phyloP scores from a whole-genome alignment of 805 yeast species.

The Metschnikowia koreensis region DNA sequence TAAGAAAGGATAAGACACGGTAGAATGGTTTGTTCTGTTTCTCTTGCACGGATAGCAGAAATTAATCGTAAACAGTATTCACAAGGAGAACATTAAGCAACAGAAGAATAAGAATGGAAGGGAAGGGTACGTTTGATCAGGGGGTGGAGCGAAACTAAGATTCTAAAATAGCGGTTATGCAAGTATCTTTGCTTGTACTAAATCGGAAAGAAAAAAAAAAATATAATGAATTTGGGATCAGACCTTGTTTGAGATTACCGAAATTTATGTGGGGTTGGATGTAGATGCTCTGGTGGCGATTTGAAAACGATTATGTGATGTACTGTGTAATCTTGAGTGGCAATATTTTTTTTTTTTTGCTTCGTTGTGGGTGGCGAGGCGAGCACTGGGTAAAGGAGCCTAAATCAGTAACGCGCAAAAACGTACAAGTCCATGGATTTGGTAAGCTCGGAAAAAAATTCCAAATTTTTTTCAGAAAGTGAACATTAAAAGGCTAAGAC shows the following conservation, averaged over 20 bases:
- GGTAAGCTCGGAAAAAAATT: background rate
- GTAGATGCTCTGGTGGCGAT: background rate
- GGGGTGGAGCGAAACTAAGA: background rate
- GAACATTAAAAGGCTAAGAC: too few relatives aligned
- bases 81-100: slow-evolving; percentile 6
- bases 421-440: background rate
- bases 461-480: background rate
- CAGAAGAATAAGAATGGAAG: background rate
- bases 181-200: background rate
- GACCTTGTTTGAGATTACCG: too few relatives aligned
- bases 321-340: slow-evolving; percentile 1
- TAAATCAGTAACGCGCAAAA: background rate
- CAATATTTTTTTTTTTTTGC: slow-evolving; percentile 3
- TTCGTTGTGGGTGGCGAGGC: slow-evolving; percentile 7
- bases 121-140: background rate
- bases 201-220: background rate
- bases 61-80: background rate
- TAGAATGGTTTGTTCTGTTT: background rate
- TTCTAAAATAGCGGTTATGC: background rate
- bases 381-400: slow-evolving; percentile 2
- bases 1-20: background rate
- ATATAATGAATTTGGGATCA: background rate
- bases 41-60: slow-evolving; percentile 1
- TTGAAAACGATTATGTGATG: background rate
- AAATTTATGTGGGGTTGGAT: background rate